These are phyloP conservation scores for Cadophora luteo-olivacea DNA, from an alignment of 2,329 filamentous ascomycete genomes.

Conservation along the genomic window DNA sequence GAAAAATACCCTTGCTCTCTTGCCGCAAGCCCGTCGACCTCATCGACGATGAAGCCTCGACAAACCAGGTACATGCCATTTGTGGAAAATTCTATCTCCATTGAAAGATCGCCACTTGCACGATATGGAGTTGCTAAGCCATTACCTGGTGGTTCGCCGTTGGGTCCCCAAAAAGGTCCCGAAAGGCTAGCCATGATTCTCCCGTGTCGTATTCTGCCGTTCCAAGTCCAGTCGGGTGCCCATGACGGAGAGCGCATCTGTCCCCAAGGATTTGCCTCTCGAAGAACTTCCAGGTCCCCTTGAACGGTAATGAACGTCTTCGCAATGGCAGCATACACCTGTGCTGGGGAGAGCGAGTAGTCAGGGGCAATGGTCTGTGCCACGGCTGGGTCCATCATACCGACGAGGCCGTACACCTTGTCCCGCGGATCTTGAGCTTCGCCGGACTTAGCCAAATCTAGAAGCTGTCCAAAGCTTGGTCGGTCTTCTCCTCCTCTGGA, in stretches of 20 bases:
- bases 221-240: conserved; percentile 33
- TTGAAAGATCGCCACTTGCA: conserved; percentile 14
- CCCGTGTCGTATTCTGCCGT: conserved; percentile 17
- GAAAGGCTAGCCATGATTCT: conserved; percentile 19
- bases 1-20: conserved; percentile 26
- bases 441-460: conserved; percentile 27
- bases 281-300: conserved; percentile 23
- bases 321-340: conserved; percentile 22
- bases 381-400: conserved; percentile 27
- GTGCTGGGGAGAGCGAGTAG: conserved; percentile 17
- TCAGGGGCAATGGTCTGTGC: conserved; percentile 23
- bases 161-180: conserved; percentile 23
- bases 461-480: conserved; percentile 15
- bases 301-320: conserved; percentile 24
- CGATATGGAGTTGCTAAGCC: conserved; percentile 16
- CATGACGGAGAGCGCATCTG: conserved; percentile 21
- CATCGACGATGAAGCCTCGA: conserved; percentile 29
- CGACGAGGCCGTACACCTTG: conserved; percentile 33
- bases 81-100: conserved; percentile 19
- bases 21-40: conserved; percentile 25
- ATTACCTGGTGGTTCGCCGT: neutral
- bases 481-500: neutral
- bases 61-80: conserved; percentile 23
- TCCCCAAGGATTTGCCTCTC: conserved; percentile 31
- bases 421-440: conserved; percentile 26